These are phyloP conservation scores for Thelephora ganbajun DNA, from an alignment of 768 basidiomycete genomes.

Conservation along the genomic window DNA sequence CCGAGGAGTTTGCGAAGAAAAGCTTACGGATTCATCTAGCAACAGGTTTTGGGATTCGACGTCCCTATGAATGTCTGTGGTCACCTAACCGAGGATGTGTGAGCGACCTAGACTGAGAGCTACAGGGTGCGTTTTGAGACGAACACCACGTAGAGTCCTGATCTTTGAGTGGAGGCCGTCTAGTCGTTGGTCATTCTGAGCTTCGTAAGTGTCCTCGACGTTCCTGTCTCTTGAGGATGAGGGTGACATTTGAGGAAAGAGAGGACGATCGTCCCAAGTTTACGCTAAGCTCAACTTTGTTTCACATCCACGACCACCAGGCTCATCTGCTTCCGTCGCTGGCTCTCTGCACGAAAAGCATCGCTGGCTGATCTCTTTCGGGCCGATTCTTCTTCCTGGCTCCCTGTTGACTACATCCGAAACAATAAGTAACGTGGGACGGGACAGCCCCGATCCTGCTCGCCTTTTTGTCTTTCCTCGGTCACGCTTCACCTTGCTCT, in stretches of 20 bases:
- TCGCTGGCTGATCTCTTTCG: no score
- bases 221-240: conserved; percentile 20
- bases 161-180: conserved; percentile 81
- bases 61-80: conserved; percentile 76
- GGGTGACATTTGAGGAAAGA: not conserved
- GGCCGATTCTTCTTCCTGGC: no score
- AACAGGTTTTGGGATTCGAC: conserved; percentile 71
- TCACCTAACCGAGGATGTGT: conserved; percentile 36
- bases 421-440: no score
- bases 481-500: no score
- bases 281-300: no score
- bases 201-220: conserved; percentile 65
- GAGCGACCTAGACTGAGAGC: not conserved
- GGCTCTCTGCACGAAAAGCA: not conserved
- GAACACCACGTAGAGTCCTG: conserved; percentile 66
- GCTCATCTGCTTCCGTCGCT: not conserved
- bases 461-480: no score
- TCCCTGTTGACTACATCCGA: no score
- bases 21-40: conserved; percentile 60
- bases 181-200: conserved; percentile 74
- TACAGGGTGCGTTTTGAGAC: conserved; percentile 10
- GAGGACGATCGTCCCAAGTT: no score
- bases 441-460: no score
- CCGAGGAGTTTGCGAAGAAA: not conserved
- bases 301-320: no score